These are phyloP conservation scores for Nigrograna mackinnonii DNA, from an alignment of 2,329 filamentous ascomycete genomes.

Conservation along the genomic window DNA sequence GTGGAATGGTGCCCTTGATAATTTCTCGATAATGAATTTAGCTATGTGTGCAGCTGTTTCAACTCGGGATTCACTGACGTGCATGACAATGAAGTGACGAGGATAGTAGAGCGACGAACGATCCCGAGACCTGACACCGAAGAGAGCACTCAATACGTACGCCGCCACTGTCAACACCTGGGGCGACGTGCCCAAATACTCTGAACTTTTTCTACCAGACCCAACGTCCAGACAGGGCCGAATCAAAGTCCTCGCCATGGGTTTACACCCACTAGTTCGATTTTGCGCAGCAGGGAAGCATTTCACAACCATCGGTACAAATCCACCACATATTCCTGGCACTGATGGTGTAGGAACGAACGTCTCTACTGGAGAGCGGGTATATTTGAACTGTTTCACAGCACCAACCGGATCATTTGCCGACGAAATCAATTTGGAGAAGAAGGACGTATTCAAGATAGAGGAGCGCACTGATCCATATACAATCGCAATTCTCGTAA, in stretches of 20 bases:
- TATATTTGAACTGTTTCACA: constrained; percentile 54
- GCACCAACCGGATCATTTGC: constrained; percentile 48
- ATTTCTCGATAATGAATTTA: too few species aligned
- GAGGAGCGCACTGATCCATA: constrained; percentile 52
- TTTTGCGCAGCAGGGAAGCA: constrained; percentile 58
- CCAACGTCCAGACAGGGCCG: constrained; percentile 47
- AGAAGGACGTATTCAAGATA: constrained; percentile 43
- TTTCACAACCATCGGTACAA: constrained; percentile 54
- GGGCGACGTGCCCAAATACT: constrained; percentile 40
- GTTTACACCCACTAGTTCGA: constrained; percentile 59
- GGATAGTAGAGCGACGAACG: too few species aligned
- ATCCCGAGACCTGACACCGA: too few species aligned
- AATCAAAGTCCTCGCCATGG: constrained; percentile 57
- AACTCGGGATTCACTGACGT: too few species aligned
- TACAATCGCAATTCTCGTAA: constrained; percentile 57
- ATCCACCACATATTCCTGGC: constrained; percentile 57
- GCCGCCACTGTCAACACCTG: constrained; percentile 47
- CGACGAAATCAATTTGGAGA: constrained; percentile 54
- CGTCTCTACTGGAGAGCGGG: constrained; percentile 48
- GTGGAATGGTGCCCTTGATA: not conserved
- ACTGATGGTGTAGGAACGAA: constrained; percentile 57
- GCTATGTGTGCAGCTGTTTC: too few species aligned
- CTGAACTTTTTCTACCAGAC: constrained; percentile 38
- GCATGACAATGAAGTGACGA: too few species aligned
- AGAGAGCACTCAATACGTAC: constrained; percentile 40